Evolutionary conservation across 2,329 filamentous ascomycete species (phyloP).

Genomic region (Paraphoma sp.): DNA sequence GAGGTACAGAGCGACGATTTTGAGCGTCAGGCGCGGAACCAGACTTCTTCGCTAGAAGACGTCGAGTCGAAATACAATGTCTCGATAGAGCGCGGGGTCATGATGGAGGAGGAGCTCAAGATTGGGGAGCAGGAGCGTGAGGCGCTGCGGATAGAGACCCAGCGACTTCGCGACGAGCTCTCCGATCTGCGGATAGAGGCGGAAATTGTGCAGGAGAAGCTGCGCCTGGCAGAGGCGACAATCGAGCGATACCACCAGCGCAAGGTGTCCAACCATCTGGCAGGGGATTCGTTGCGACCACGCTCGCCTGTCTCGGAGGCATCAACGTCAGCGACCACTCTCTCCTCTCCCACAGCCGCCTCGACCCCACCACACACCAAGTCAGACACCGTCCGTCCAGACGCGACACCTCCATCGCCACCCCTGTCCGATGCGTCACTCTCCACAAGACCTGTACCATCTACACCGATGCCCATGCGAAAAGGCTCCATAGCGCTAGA

Average conservation of each 20-base stretch:
- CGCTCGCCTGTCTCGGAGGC: constrained; percentile 77
- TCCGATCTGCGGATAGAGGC: constrained; percentile 93
- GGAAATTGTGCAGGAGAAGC: constrained; percentile 92
- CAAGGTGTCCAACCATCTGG: constrained; percentile 58
- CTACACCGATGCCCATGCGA: constrained; percentile 49
- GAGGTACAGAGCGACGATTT: constrained; percentile 99
- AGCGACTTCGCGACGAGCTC: constrained; percentile 87
- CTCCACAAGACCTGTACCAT: constrained; percentile 52
- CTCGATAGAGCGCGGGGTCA: constrained; percentile 86
- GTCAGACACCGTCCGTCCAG: constrained; percentile 66
- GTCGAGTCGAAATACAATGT: constrained; percentile 97
- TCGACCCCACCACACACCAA: constrained; percentile 80
- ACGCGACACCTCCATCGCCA: constrained; percentile 88
- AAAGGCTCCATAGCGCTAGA: constrained; percentile 59
- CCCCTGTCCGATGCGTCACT: constrained; percentile 87
- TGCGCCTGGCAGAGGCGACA: constrained; percentile 71
- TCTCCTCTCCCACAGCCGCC: constrained; percentile 88
- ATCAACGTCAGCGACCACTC: constrained; percentile 80
- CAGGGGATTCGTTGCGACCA: constrained; percentile 56
- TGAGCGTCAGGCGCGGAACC: constrained; percentile 94
- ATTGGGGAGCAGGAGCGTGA: constrained; percentile 92
- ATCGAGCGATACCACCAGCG: constrained; percentile 58
- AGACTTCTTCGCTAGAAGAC: constrained; percentile 93
- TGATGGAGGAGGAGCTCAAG: constrained; percentile 95
- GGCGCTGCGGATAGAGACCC: constrained; percentile 83